Base-by-base conservation (phyloP, 306 rosid species). In the Gastrolobium villosum region DNA sequence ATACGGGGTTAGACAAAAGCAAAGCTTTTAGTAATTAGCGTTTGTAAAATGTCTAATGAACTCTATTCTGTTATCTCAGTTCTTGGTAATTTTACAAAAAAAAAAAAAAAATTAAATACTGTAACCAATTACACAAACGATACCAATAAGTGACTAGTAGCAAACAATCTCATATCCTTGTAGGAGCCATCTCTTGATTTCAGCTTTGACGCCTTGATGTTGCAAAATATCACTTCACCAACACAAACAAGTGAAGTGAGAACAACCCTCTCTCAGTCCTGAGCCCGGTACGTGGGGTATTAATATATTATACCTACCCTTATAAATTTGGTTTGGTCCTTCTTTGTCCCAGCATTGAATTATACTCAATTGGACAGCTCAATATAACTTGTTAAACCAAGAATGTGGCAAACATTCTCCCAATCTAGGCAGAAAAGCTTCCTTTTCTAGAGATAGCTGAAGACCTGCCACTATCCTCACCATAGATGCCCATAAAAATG, bases 371-470 rank as follows among this genome's bases (percentile, higher is more conserved):
- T 30, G 13, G 13, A 28, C 44, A 14, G 6, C 28, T 84, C 75
- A 87, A 5, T 69, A 88, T 53, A 84, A 74, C 85, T 90, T 86
- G 50, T 81, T 81, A 67, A 84, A 86, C 70, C 81, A 76, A 8
- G 86, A 56, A 40, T 85, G 75, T 9, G 88, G 84, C 4, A 67
- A 64, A 10, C 82, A 74, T 44, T 90, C 90, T 10, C 76, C 91
- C 62, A 82, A 65, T 73, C 81, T 92, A 3, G 75, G 82, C 6
- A 88, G 81, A 85, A 85, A 91, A n/a, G 86, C 83, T 64, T 89
- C 97, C 78, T 88, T 85, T 72, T 92, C 97, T 5, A 85, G 65
- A 11, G 95, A 86, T 72, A 72, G 76, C 37, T 84, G 95, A 80
- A 92, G 88, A 74, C 88, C 63, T n/a, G 73, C 52, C 75, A 75